Base-by-base conservation (phyloP, 2,329 filamentous ascomycete species). In the Daldinia sp. region DNA sequence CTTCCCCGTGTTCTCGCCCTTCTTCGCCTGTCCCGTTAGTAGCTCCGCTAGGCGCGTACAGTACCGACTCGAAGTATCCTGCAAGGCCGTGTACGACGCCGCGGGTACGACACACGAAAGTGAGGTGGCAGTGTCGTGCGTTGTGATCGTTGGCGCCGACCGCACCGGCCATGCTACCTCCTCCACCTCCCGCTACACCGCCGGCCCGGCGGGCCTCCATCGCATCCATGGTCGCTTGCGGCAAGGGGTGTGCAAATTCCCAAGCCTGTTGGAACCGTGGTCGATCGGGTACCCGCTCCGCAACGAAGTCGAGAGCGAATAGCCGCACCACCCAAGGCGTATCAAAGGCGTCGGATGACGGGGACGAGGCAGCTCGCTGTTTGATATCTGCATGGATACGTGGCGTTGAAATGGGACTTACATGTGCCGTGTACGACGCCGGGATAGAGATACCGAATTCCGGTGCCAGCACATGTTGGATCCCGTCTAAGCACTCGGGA, bases 291-390 rank as follows among this genome's bases (percentile, higher is more conserved):
- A 84, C 86, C 35, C 78, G 82, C 63, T 90, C 89, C 23, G 93
- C 91, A 9, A 97, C 89, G 77, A 93, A 96, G 81, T 98, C 94
- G 67, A 97, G 88, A 26, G 94, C 92, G 74, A 94, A 95, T 3
- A 99, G 85, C 82, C 96, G 93, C 56, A 98, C 94, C 1, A 99
- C 97, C 84, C 96, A 98, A 0, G 96, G 96, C 0, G 93, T 97
- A 74, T 97, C 91, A 72, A 94, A 94, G 50, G 88, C 80, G 67
- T 95, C 93, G 3, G 35, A 42, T 13, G 53, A 56, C 23, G 20
- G 35, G 12, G 53, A 56, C 5, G 35, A 56, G 15, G 37, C 7
- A 15, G 81, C 78, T 57, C 94, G 88, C 50, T 86, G 83, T 28
- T 88, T 83, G 65, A 99, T 89, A 75, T 99, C 95, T 20, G 92